Base-by-base conservation (phyloP, 495 filamentous ascomycete genomes). In the Parmelia sp. region DNA sequence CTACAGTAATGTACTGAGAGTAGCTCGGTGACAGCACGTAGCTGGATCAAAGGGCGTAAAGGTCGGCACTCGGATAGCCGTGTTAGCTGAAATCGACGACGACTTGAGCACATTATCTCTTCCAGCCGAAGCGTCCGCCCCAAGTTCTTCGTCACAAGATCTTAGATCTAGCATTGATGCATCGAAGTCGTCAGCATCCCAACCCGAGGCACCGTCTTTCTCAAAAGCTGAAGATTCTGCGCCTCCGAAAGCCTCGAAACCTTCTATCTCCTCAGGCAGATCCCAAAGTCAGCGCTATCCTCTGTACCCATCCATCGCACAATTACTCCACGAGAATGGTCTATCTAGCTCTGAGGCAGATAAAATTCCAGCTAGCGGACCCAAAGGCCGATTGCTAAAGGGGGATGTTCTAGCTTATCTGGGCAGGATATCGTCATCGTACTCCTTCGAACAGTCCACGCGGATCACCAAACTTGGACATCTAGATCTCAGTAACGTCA, bases 401-500 rank as follows among this genome's bases (percentile, higher is more conserved):
- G 94, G 94, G 57, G 94, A 98, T 73, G 90, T 98, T 12, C 84
- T 98, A 53, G 91, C 91, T 37, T 94, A 93, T 73, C 77, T 97
- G 19, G 94, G 95, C 58, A 77, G 76, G 61, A 89, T 96, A 69
- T 75, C 86, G 53, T 74, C 84, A 47, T 77, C 83, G 29, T 89
- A 89, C 69, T 86, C 91, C 11, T 77, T 83, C n/a, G 79, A 86
- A 47, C 83, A 90, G 65, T 86, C 86, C 49, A 76, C 80, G 33
- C 84, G 84, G 14, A 85, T 97, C 69, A 75, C 80, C 53, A 88
- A 94, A 72, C 85, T 92, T 39, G 75, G 79, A 45, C 90, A 96
- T 73, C 83, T 98, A 33, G 95, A 97, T 74, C 83, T 97, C 61
- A 94, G 89, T 77, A 96, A 97, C 76, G 91, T 97, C 79, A 95